Base-by-base conservation (phyloP, 164 flowering plant genomes). In the Umbilicus rupestris region DNA sequence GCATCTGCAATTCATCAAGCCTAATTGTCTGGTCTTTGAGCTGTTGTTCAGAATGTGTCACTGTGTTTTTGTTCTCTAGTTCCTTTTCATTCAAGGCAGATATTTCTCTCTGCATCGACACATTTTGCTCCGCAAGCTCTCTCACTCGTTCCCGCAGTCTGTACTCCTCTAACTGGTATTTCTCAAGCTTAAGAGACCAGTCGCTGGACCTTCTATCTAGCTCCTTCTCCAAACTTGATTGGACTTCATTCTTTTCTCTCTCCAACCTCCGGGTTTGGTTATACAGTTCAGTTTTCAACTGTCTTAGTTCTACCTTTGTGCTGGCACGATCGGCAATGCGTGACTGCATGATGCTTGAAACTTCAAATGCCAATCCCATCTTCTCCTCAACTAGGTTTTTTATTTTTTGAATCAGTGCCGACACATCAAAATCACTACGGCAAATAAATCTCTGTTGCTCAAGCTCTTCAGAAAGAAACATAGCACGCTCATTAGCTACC, bases 41-140 rank as follows among this genome's bases (percentile, higher is more conserved):
- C 42, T 87, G 83, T 68, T 66, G 66, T 74, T 88, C 89, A 14
- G 76, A 79, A 72, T 71, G 58, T 8, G 68, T 63, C 16, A 81
- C 66, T 65, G 68, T 72, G 71, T 41, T 78, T 73, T 64, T 81
- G 71, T 73, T 79, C 65, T 87, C 91, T 49, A 66, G 64, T 71
- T 87, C 96, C 72, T 69, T 84, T 69, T 81, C 87, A 70, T 72
- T 79, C 41, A 79, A 74, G 15, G 85, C 77, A 63, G 89, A 85
- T 16, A 86, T 84, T 75, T 95, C 96, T 73, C 90, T 87, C 74
- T 92, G 99, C 42, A 92, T 83, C 3, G 88, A 82, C 47, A 92
- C 98, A 78, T 92, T 92, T 62, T 88, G 96, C 79, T 95, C 97
- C 39, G 98, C 98, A 7, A 95, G 86, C 72, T 95, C 97, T 73